Base-by-base conservation (phyloP, 805 yeast genomes). In the Wickerhamiella kazuoi region DNA sequence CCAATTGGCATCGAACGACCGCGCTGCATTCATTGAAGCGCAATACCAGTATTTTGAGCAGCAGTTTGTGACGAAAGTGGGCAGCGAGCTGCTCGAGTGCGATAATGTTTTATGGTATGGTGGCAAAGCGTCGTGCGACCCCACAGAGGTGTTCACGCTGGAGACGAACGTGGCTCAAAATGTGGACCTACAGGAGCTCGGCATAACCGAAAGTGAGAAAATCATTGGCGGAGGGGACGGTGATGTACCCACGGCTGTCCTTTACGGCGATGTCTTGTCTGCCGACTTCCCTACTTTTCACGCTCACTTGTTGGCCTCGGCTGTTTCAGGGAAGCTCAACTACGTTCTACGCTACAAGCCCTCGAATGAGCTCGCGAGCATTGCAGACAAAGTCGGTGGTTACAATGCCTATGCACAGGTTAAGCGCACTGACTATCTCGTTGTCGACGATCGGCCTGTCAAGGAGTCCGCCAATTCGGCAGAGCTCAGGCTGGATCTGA, bases 131-230 rank as follows among this genome's bases (percentile, higher is more conserved):
- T 77, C 76, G 50, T 75, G 84, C 49, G 70, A 76, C 8, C 61
- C 76, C 2, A 80, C 72, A 40, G 93, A 79, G 41, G 68, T 83
- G 1, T 90, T 72, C 55, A 93, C 95, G 2, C 63, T 90, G 41
- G 76, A 78, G 53, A 70, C 82, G 3, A 48, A 53, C 3, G 14
- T 8, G 20, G 34, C 48, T 17, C 37, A 40, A 9, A 42, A 2
- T 21, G 59, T 14, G 34, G 59, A 3, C 63, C 37, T 20, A 1
- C 26, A 17, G 2, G 31, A 35, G 23, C 53, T 56, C 14, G 44
- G 38, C 5, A 36, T 54, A n/a, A 41, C 50, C 16, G 53, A 72
- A 0, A 68, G 70, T 44, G 96, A 87, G 50, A 64, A 83, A 41
- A 60, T 78, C 0, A 63, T 81, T 36, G 93, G 93, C 0, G 35